Evolutionary conservation across 2,329 filamentous ascomycete species (phyloP), one percentile per base, ranked within the genome.

Genomic region (Phyllosticta capitalensis): DNA sequence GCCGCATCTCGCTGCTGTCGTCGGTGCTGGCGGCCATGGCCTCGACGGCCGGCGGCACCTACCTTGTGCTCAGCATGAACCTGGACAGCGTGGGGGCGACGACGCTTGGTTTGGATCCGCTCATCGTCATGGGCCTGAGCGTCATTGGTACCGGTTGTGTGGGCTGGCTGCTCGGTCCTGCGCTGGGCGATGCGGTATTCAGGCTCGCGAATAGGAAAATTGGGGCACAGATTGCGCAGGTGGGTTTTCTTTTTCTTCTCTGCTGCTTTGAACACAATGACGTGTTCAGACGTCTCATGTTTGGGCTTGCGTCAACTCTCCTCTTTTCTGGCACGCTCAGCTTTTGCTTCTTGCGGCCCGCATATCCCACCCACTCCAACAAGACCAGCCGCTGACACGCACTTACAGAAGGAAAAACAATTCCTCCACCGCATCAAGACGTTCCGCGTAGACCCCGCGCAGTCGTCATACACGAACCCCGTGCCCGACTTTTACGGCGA

Each of bases 401-500:
- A 12, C 14, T 3, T 56, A 17, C 66, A 89, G 82, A 97, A 96
- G 82, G 94, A 99, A 76, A 90, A 86, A 68, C 87, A 92, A 73
- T 96, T 99, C 78, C 96, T 92, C 74, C 84, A 86, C 62, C 83
- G 92, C 65, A 89, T 99, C 75, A 94, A 92, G 80, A 90, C 87
- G 74, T 88, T 94, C 77, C 86, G 94, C 24, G 92, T 95, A 63
- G 92, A 99, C 72, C 92, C 94, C 3, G 88, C 86, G 17, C 87
- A 88, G 58, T 95, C 91, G 63, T 95, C 90, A 49, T 86, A 94
- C 66, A 84, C 89, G 56, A 97, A 97, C 77, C 94, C 94, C 19
- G 89, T 96, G 0, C 92, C 92, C 51, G 94, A 99, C 72, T 99
- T 96, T 76, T 99, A 99, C 69, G 94, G 94, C 67, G 94, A 99